Evolutionary conservation across 345 rosid species (phyloP).

Genomic region (Heritiera fomes): DNA sequence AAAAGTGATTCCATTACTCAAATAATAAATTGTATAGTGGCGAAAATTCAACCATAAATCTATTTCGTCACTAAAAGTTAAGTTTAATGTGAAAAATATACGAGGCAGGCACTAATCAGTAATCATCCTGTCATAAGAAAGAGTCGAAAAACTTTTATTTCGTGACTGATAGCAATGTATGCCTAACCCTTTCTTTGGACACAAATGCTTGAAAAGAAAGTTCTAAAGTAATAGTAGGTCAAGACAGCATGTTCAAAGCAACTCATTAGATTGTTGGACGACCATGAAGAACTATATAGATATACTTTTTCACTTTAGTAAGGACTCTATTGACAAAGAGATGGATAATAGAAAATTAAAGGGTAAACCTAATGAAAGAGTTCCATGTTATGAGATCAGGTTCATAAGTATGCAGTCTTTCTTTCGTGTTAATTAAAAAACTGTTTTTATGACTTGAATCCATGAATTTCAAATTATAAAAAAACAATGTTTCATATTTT

Average conservation of each 20-base stretch:
- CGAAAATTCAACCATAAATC: constrained; percentile 2
- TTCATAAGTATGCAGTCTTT: no score
- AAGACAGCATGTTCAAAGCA: constrained; percentile 22
- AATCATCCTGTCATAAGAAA: constrained; percentile 5
- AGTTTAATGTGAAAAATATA: not conserved
- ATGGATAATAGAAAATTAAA: not conserved
- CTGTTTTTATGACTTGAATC: no score
- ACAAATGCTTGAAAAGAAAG: not conserved
- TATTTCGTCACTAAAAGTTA: not conserved
- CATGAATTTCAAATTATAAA: no score
- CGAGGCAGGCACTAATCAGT: not conserved
- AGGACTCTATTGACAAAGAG: constrained; percentile 2
- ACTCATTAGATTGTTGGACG: constrained; percentile 30
- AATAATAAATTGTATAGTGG: constrained; percentile 10
- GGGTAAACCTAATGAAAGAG: no score
- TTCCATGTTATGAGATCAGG: no score
- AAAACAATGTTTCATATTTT: no score
- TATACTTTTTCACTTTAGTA: constrained; percentile 9
- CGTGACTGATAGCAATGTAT: not conserved
- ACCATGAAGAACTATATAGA: constrained; percentile 13
- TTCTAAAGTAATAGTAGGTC: constrained; percentile 9
- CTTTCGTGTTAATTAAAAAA: no score
- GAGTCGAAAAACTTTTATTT: no score
- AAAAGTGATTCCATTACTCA: constrained; percentile 2
- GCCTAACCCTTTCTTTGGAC: constrained; percentile 4